phyloP scores from a whole-genome alignment of 495 filamentous ascomycete species.

The Ascobolus immersus region DNA sequence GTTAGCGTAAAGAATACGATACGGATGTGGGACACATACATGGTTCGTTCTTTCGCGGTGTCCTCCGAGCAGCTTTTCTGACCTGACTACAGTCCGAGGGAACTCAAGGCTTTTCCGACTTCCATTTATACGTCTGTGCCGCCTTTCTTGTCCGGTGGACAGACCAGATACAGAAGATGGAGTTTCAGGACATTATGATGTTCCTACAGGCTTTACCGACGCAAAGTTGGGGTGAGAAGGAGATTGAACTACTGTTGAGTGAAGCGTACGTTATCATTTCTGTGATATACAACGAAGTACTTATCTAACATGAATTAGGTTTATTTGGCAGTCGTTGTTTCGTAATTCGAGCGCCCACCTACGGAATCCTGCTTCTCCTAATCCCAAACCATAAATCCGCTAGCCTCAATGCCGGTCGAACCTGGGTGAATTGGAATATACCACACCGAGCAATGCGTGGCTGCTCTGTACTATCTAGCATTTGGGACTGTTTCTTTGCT shows the following conservation, averaged over 20 bases:
- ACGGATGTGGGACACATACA: slow-evolving; percentile 98
- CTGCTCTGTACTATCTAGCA: not conserved
- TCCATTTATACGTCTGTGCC: slow-evolving; percentile 94
- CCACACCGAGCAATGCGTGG: not conserved
- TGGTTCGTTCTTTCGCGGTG: slow-evolving; percentile 43
- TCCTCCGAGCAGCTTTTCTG: too few relatives aligned
- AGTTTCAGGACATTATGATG: slow-evolving; percentile 97
- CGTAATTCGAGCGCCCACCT: slow-evolving; percentile 15
- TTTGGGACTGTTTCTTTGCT: not conserved
- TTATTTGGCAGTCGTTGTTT: slow-evolving; percentile 15
- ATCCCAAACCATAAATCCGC: not conserved
- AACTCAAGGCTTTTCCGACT: slow-evolving; percentile 75
- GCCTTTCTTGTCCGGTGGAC: slow-evolving; percentile 99
- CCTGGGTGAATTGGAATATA: not conserved
- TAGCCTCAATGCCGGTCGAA: not conserved
- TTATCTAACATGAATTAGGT: slow-evolving; percentile 6
- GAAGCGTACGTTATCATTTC: slow-evolving; percentile 30
- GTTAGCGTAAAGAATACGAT: slow-evolving; percentile 89
- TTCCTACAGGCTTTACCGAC: slow-evolving; percentile 89
- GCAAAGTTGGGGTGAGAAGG: slow-evolving; percentile 88
- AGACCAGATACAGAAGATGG: slow-evolving; percentile 82
- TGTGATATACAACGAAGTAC: not conserved
- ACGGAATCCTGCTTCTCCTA: slow-evolving; percentile 4
- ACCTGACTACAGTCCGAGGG: slow-evolving; percentile 51
- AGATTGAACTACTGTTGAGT: slow-evolving; percentile 81